A percentile compares a stretch with the other conserved stretches of the same genome.
These are phyloP conservation scores for Aureobasidium sp. DNA, from an alignment of 2,329 filamentous ascomycete genomes.

Conservation along the genomic window DNA sequence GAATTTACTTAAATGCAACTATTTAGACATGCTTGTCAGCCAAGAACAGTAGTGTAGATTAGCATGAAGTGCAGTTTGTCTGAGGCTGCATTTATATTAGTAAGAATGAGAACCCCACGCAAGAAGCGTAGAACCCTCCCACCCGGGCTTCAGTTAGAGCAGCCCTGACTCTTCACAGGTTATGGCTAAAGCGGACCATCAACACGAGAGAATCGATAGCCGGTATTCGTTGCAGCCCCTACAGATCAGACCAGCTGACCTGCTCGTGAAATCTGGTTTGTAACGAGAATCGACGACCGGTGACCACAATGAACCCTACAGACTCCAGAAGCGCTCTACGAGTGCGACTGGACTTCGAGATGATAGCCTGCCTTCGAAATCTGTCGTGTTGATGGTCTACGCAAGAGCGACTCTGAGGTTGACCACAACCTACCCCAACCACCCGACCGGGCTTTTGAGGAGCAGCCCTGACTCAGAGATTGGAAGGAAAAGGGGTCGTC, in stretches of 20 bases:
- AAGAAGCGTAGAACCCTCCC: conserved; percentile 4
- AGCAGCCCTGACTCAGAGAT: neutral
- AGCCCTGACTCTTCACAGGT: no score
- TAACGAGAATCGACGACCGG: no score
- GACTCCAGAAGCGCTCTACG: neutral
- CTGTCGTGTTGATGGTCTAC: neutral
- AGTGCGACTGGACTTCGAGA: neutral
- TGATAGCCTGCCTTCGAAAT: neutral
- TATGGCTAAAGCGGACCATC: no score
- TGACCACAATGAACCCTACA: no score
- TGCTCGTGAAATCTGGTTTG: no score
- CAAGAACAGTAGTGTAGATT: neutral
- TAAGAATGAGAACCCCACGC: conserved; percentile 4
- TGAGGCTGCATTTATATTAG: neutral
- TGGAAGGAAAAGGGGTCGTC: neutral
- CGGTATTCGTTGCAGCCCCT: no score
- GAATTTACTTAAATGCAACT: neutral
- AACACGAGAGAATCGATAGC: no score
- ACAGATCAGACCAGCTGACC: no score
- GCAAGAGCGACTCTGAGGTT: neutral
- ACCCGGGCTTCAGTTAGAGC: neutral
- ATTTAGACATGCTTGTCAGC: neutral
- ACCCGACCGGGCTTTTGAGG: neutral
- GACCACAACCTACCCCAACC: neutral
- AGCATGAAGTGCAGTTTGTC: neutral